Evolutionary conservation across 345 rosid species (phyloP).

Genomic region (Eucalyptus guilfoylei): DNA sequence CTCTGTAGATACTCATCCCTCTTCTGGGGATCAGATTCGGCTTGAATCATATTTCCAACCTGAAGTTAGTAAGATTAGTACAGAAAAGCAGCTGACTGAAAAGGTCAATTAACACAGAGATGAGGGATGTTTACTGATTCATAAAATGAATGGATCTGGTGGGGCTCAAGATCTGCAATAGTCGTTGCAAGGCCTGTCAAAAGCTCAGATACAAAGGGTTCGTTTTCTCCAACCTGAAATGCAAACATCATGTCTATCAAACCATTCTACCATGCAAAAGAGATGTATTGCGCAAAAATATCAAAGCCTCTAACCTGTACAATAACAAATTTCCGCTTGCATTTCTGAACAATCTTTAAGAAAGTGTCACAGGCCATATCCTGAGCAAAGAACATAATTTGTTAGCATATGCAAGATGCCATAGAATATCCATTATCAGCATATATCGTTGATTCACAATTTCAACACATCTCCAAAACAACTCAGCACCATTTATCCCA

Average conservation of each 20-base stretch:
- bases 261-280: background rate
- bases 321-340: slow-evolving; percentile 93
- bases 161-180: slow-evolving; percentile 97
- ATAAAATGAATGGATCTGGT: slow-evolving; percentile 95
- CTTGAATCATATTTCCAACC: slow-evolving; percentile 99
- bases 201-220: slow-evolving; percentile 98
- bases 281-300: background rate
- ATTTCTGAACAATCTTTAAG: slow-evolving; percentile 98
- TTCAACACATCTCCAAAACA: background rate
- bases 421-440: background rate
- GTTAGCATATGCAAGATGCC: background rate
- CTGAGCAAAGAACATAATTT: slow-evolving; percentile 21
- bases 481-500: background rate
- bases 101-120: background rate
- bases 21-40: slow-evolving; percentile 91
- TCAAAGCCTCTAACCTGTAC: slow-evolving; percentile 46
- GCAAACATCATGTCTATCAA: background rate
- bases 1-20: slow-evolving; percentile 95
- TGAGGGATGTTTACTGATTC: slow-evolving; percentile 53
- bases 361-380: slow-evolving; percentile 99
- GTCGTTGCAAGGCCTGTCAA: slow-evolving; percentile 84
- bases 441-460: background rate
- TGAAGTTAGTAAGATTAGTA: slow-evolving; percentile 1
- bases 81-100: background rate
- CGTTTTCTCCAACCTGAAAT: slow-evolving; percentile 91